phyloP scores from a whole-genome alignment of 2,329 filamentous ascomycete genomes.

The Hysterium pulicare region DNA sequence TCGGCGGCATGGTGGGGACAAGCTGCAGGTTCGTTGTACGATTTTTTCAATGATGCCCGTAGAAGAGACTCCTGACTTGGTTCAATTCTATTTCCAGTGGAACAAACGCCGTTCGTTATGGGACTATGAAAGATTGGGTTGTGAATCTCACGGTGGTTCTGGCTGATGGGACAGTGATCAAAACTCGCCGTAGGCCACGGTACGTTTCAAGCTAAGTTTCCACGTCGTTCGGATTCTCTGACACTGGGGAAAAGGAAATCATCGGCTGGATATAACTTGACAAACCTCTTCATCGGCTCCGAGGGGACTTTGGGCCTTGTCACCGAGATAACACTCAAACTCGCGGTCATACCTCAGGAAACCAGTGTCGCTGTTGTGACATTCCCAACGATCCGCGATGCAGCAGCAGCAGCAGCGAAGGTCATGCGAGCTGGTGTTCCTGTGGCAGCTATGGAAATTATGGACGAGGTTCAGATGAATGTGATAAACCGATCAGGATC shows the following conservation, averaged over 20 bases:
- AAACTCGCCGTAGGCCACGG: conserved; percentile 71
- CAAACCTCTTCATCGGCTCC: conserved; percentile 73
- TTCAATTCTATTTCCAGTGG: conserved; percentile 51
- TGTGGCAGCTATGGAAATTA: conserved; percentile 76
- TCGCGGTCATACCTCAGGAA: conserved; percentile 72
- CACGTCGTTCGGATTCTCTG: background rate
- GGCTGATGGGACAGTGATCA: conserved; percentile 74
- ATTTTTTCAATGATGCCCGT: too few species aligned
- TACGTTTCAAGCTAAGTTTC: conserved; percentile 14
- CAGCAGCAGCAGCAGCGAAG: conserved; percentile 68
- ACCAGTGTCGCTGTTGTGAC: conserved; percentile 76
- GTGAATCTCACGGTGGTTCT: conserved; percentile 79
- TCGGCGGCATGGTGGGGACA: conserved; percentile 80
- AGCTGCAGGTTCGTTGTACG: conserved; percentile 49
- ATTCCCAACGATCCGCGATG: conserved; percentile 73
- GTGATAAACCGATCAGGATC: conserved; percentile 73
- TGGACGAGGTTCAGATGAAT: conserved; percentile 85
- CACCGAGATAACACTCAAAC: conserved; percentile 78
- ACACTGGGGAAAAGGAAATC: conserved; percentile 64
- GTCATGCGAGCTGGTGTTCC: conserved; percentile 74
- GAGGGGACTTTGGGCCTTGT: conserved; percentile 80
- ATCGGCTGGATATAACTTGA: conserved; percentile 80
- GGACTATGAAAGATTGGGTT: conserved; percentile 87
- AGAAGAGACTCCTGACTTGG: conserved; percentile 25
- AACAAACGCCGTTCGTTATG: conserved; percentile 76